Base-by-base conservation (phyloP, 345 rosid genomes). In the Luvunga scandens region DNA sequence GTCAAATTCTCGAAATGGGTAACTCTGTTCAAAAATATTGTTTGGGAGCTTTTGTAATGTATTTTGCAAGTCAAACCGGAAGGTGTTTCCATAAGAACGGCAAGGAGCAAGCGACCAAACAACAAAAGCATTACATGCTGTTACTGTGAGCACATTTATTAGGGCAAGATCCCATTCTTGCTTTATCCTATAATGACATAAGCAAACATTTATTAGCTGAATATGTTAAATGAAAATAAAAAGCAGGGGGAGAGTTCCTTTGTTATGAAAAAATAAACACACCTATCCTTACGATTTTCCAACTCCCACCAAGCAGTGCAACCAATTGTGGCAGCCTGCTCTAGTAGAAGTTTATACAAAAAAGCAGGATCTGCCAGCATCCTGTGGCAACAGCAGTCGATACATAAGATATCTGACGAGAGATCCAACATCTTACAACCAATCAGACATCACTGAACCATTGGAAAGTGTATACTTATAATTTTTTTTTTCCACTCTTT, bases 131-230 rank as follows among this genome's bases (percentile, higher is more conserved):
- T 96, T 96, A 89, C 98, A 96, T 73, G 91, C 93, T 63, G 97
- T 86, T 76, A 83, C 89, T 0, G 94, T 90, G 36, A 94, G 92
- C 68, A 94, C 95, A 68, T 96, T 96, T 73, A 94, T 56, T 69
- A 96, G 97, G 16, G 99, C 98, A 78, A 96, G 86, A 85, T 92
- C 97, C 99, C 98, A 96, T 84, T 96, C 98, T 75, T 92, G 86
- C 77, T 96, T 96, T 83, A 92, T 75, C 83, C 98, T 96, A 77
- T 60, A 80, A 81, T 36, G 4, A 69, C 21, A 83, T 74, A 4
- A 76, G 16, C 56, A 39, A 65, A 55, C 48, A 70, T 21, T 79
- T 55, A 78, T 75, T 76, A 80, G 27, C 74, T 78, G 39, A 66
- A 75, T 33, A 71, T n/a, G 80, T 5, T 62, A 42, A 57, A 81